Percentiles rank a stretch among this genome's conserved stretches.
Conservation (phyloP, 768 basidiomycete species). For the Xanthoconium stramineum region DNA sequence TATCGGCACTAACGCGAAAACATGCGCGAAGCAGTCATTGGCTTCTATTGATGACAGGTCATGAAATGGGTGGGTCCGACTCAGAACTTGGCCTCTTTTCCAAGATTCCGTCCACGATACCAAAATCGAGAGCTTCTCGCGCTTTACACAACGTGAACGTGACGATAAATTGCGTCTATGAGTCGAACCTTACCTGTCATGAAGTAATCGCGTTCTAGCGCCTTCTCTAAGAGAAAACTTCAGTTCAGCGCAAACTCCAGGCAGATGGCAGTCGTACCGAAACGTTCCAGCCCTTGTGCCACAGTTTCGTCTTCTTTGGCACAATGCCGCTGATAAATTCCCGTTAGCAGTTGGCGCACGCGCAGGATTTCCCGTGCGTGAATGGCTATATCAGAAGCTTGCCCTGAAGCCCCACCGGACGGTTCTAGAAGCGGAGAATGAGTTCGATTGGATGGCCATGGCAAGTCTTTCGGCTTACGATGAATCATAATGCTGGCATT, state of each 20-base stretch:
- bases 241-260: constrained; percentile 22
- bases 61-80: constrained; percentile 22
- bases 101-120: constrained; percentile 90
- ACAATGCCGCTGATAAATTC: constrained; percentile 90
- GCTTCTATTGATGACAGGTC: constrained; percentile 14
- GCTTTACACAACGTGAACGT: constrained; percentile 44
- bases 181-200: constrained; percentile 65
- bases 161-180: constrained; percentile 15
- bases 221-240: constrained; percentile 55
- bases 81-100: constrained; percentile 68
- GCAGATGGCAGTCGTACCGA: constrained; percentile 52
- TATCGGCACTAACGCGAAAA: constrained; percentile 5
- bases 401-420: constrained; percentile 92
- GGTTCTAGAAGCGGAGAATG: constrained; percentile 59
- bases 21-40: constrained; percentile 5
- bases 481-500: constrained; percentile 99
- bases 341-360: constrained; percentile 76
- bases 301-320: constrained; percentile 59
- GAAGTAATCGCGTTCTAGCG: constrained; percentile 93
- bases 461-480: constrained; percentile 49
- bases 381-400: constrained; percentile 96
- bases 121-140: constrained; percentile 85
- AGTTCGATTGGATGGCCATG: constrained; percentile 3
- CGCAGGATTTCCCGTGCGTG: constrained; percentile 95
- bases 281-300: constrained; percentile 65